Percentiles rank a stretch among this genome's conserved stretches.
Evolutionary conservation across 2,329 filamentous ascomycete species (phyloP).

Genomic region (Cladosporium sp.): DNA sequence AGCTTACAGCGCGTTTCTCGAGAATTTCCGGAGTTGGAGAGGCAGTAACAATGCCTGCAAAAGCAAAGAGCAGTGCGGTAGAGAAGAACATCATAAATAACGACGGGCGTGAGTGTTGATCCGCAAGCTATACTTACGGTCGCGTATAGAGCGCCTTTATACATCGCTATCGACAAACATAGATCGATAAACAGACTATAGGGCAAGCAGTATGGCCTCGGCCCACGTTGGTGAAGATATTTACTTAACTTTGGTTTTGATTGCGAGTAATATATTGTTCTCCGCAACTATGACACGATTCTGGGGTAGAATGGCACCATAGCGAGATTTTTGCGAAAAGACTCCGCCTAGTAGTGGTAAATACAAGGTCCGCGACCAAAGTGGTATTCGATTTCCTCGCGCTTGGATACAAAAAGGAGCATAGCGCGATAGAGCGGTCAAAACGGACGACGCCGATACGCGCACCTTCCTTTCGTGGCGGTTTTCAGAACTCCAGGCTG

Average conservation of each 20-base stretch:
- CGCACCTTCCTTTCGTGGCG: not conserved
- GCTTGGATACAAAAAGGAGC: not conserved
- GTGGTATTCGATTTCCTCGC: not conserved
- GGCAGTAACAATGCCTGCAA: not conserved
- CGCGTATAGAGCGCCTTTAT: not conserved
- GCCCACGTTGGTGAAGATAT: not conserved
- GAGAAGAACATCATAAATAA: not conserved
- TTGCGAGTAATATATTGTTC: not conserved
- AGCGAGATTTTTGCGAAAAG: not conserved
- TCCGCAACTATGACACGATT: not conserved
- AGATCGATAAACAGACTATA: not conserved
- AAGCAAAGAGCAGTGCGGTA: not conserved
- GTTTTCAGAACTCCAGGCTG: not conserved
- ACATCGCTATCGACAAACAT: not conserved
- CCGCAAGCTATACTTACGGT: not conserved
- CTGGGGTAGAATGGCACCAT: not conserved
- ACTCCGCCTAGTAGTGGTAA: not conserved
- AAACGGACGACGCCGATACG: not conserved
- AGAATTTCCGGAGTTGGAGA: not conserved
- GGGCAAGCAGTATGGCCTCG: not conserved
- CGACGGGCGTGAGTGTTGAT: not conserved
- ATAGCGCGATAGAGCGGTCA: not conserved
- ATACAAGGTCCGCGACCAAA: not conserved
- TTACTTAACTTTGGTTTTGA: not conserved
- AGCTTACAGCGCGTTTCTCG: slow-evolving; percentile 36